Conservation (phyloP, 2,329 filamentous ascomycete species). For the Xylariaceae sp. region DNA sequence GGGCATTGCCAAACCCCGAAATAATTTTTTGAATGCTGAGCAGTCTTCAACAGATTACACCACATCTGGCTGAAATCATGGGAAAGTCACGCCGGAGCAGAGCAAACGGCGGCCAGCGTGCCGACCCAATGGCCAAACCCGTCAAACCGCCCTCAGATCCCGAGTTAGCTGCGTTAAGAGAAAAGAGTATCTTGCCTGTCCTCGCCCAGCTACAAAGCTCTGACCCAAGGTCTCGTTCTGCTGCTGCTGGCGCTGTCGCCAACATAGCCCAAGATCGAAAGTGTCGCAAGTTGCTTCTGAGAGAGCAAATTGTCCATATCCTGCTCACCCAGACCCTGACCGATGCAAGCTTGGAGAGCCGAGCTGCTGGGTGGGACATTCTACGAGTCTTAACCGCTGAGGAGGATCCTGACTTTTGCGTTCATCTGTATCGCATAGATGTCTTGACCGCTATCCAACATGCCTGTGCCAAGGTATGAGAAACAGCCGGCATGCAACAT, state of each 20-base stretch:
- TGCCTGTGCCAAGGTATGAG: slow-evolving; percentile 47
- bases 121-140: slow-evolving; percentile 54
- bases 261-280: slow-evolving; percentile 59
- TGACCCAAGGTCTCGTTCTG: slow-evolving; percentile 55
- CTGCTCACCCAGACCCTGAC: slow-evolving; percentile 62
- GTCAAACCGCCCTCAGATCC: slow-evolving; percentile 61
- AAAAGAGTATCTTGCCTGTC: slow-evolving; percentile 60
- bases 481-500: background rate
- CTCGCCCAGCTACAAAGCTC: slow-evolving; percentile 57
- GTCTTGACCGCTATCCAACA: slow-evolving; percentile 57
- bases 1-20: too few species aligned
- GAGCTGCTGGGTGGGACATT: slow-evolving; percentile 65
- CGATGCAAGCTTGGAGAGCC: slow-evolving; percentile 59
- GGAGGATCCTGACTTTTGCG: slow-evolving; percentile 63
- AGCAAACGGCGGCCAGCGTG: slow-evolving; percentile 44
- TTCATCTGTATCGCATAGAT: slow-evolving; percentile 61
- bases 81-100: slow-evolving; percentile 56
- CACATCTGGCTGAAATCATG: slow-evolving; percentile 37
- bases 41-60: too few species aligned
- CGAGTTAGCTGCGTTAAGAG: slow-evolving; percentile 59
- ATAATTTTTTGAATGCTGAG: too few species aligned
- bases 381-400: slow-evolving; percentile 57
- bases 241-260: slow-evolving; percentile 56
- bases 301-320: slow-evolving; percentile 62
- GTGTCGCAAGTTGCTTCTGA: slow-evolving; percentile 61